Evolutionary conservation across 2,329 filamentous ascomycete species (phyloP).

Genomic region (Stagonosporopsis cucurbitacearum): DNA sequence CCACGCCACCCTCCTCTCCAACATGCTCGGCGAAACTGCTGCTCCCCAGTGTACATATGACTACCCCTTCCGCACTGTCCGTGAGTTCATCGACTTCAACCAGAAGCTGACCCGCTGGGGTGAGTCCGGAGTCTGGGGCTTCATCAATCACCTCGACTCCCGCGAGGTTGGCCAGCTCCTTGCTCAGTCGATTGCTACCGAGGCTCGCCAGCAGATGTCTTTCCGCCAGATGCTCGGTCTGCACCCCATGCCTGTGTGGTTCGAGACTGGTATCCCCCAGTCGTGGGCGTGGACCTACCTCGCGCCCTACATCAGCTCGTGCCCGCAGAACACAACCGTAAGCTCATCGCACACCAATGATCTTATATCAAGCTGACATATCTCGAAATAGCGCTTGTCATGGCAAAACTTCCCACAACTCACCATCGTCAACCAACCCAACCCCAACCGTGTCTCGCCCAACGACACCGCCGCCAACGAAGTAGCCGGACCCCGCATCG

Average conservation of each 20-base stretch:
- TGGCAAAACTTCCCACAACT: conserved; percentile 87
- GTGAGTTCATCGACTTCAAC: conserved; percentile 81
- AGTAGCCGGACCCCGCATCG: conserved; percentile 65
- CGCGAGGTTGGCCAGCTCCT: conserved; percentile 76
- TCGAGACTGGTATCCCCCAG: conserved; percentile 79
- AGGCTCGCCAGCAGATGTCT: conserved; percentile 82
- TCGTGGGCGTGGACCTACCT: conserved; percentile 85
- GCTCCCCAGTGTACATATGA: conserved; percentile 81
- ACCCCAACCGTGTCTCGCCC: conserved; percentile 70
- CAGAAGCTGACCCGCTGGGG: conserved; percentile 85
- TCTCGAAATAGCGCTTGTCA: conserved; percentile 61
- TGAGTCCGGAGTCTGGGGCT: conserved; percentile 81
- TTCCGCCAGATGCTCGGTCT: conserved; percentile 84
- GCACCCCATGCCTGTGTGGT: conserved; percentile 84
- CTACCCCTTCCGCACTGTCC: conserved; percentile 77
- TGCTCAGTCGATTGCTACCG: conserved; percentile 76
- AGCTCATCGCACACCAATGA: background rate
- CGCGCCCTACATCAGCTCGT: conserved; percentile 80
- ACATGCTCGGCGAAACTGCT: conserved; percentile 75
- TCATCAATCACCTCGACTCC: conserved; percentile 77
- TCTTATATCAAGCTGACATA: background rate
- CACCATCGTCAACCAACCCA: conserved; percentile 76
- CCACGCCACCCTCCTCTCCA: conserved; percentile 76
- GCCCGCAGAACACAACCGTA: conserved; percentile 71
- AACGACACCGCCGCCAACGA: conserved; percentile 68